Base-by-base conservation (phyloP, 1,284 basidiomycete genomes). In the Cryptococcus depauperatus region DNA sequence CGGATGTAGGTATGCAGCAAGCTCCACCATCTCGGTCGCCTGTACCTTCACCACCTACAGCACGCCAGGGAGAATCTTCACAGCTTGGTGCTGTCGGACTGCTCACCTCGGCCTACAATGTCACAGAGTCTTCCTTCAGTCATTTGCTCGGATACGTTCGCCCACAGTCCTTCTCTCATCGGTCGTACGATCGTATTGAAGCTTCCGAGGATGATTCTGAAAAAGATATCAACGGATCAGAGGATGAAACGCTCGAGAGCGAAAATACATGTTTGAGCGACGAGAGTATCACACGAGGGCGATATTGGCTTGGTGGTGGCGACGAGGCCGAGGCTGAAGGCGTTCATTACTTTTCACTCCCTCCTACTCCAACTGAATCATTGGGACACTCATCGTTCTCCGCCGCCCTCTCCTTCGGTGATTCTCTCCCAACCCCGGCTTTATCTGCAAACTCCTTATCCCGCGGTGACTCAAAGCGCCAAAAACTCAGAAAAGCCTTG, bases 391-490 rank as follows among this genome's bases (percentile, higher is more conserved):
- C 49, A 21, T 22, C 18, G 19, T 29, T 30, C 34, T 8, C 37
- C 10, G 27, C 38, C 10, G 39, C 37, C 16, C 29, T 37, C n/a
- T 29, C 18, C 4, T 21, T 16, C 14, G 43, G 52, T 4, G 48
- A 51, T 3, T 50, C 57, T 5, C 48, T 72, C 4, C 69, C 69
- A 4, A 72, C 70, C 1, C 70, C 70, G 2, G 68, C 69, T 0
- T 49, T 72, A 8, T 70, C 68, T 0, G 44, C 63, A 1, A 54
- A 54, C 28, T 68, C 64, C 0, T 49, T 71, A 7, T 66, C 66
- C 0, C 48, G 54, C 9, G 50, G 42, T 8, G 42, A 47, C 14
- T 47, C 49, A 4, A 50, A 47, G 19, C 28, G 27, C 33, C 29
- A 46, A 28, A 35, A 42, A 26, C n/a, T 44, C 34, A 38, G 42